Evolutionary conservation across 768 basidiomycete species (phyloP), one percentile per base, ranked within the genome.

Genomic region (Lactifluus hygrophoroides): DNA sequence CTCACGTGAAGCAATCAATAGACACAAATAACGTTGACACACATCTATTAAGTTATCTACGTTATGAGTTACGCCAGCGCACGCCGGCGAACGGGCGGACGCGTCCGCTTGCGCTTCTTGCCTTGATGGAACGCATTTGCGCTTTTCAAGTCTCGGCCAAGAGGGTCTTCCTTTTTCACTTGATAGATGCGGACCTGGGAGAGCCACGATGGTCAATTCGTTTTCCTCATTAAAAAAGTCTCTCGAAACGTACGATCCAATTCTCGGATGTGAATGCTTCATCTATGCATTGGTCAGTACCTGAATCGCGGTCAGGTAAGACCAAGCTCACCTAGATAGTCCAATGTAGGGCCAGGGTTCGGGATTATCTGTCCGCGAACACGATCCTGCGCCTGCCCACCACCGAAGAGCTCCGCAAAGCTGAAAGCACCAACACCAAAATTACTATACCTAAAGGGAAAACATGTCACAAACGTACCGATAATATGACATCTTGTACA

Each of bases 401-500:
- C 82, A 16, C 93, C 93, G 68, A 85, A 98, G 61, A 98, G 75
- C 64, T 96, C 93, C 51, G 81, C 74, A 75, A 94, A 98, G 52
- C 91, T 91, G 66, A 44, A 43, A 17, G 52, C 62, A 53, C 43
- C n/a, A 35, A 16, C 25, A 43, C 38, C 5, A 27, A 27, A 10
- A 47, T 28, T 27, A 27, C 51, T 56, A 2, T 21, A 5, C 9
- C 42, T 58, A 54, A 30, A 48, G 25, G 49, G 42, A 13, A 35
- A 37, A 19, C 37, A 2, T n/a, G 27, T 1, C 14, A 14, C 35
- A 16, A 9, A 65, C 77, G 46, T 58, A 90, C 84, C 94, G 82
- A 69, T 95, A 97, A 71, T 95, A 98, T 16, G 88, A 90, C 93
- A 97, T 93, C 78, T 98, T 98, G 75, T 98, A 98, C 95, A 99